Evolutionary conservation across 2,329 filamentous ascomycete species (phyloP).

Genomic region (Parastagonospora nodorum): DNA sequence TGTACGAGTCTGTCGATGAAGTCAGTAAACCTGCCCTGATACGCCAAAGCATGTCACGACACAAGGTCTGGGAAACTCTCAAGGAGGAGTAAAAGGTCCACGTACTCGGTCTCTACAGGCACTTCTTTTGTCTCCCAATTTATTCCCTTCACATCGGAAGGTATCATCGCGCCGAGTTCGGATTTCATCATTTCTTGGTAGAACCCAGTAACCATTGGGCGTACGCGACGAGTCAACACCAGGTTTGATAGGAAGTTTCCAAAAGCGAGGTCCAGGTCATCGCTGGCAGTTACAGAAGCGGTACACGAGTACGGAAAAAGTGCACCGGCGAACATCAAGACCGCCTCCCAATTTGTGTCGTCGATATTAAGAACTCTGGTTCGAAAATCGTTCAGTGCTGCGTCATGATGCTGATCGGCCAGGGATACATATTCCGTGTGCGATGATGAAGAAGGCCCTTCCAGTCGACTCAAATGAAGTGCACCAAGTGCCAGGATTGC

Average conservation of each 20-base stretch:
- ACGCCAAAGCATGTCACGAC: too few relatives aligned
- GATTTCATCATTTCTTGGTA: slow-evolving; percentile 19
- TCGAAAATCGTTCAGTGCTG: slow-evolving; percentile 25
- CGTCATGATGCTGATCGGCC: slow-evolving; percentile 28
- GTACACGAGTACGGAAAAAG: slow-evolving; percentile 33
- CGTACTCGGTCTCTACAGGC: slow-evolving; percentile 21
- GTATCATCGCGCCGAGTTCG: slow-evolving; percentile 23
- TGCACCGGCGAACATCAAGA: slow-evolving; percentile 29
- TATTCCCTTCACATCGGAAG: slow-evolving; percentile 22
- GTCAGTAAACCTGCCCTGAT: not conserved
- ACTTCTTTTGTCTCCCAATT: slow-evolving; percentile 19
- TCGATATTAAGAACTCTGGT: slow-evolving; percentile 38
- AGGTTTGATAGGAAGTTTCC: slow-evolving; percentile 29
- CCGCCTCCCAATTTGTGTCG: slow-evolving; percentile 46
- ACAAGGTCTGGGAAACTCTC: not conserved
- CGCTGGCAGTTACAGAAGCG: slow-evolving; percentile 11
- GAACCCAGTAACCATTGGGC: slow-evolving; percentile 29
- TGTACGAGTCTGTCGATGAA: slow-evolving; percentile 14
- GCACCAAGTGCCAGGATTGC: slow-evolving; percentile 51
- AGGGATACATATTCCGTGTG: slow-evolving; percentile 19
- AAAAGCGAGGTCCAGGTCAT: slow-evolving; percentile 23
- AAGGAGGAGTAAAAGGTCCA: not conserved
- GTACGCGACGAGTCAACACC: slow-evolving; percentile 24
- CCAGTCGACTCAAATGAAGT: slow-evolving; percentile 49
- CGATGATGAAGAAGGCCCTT: slow-evolving; percentile 11